Percentiles rank a stretch among this genome's conserved stretches.
Conservation (phyloP, 169 alveolate species). For the Miamiensis avidus region DNA sequence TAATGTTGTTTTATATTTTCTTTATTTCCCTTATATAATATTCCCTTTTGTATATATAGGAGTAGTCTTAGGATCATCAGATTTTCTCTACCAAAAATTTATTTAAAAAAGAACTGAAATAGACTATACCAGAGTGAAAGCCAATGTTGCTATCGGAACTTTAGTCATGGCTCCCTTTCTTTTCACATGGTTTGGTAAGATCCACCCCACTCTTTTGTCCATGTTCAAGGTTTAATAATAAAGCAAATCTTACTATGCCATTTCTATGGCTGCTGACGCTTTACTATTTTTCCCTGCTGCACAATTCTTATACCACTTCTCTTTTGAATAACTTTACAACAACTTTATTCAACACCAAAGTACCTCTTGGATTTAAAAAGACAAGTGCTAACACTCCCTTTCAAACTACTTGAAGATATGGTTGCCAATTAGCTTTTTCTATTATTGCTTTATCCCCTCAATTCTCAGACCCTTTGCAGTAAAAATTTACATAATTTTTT, state of each 20-base stretch:
- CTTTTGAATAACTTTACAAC: background rate
- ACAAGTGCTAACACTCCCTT: background rate
- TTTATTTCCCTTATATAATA: background rate
- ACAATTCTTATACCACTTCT: background rate
- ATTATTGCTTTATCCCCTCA: background rate
- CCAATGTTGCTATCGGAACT: background rate
- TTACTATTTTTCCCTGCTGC: background rate
- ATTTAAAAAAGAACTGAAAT: background rate
- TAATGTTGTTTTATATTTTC: too few relatives aligned
- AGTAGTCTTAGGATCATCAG: background rate
- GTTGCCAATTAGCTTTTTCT: background rate
- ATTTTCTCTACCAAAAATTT: background rate
- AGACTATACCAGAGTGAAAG: background rate
- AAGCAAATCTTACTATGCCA: background rate
- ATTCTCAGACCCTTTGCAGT: background rate
- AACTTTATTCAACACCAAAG: background rate
- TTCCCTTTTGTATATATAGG: background rate
- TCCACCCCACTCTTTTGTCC: background rate
- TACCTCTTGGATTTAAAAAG: background rate
- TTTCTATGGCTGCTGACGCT: background rate
- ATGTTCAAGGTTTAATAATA: too few relatives aligned
- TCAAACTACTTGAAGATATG: background rate
- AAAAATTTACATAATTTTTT: too few relatives aligned
- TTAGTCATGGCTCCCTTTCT: background rate
- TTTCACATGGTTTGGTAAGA: background rate